phyloP scores from a whole-genome alignment of 2,329 filamentous ascomycete species.

The Bipolaris bicolor region DNA sequence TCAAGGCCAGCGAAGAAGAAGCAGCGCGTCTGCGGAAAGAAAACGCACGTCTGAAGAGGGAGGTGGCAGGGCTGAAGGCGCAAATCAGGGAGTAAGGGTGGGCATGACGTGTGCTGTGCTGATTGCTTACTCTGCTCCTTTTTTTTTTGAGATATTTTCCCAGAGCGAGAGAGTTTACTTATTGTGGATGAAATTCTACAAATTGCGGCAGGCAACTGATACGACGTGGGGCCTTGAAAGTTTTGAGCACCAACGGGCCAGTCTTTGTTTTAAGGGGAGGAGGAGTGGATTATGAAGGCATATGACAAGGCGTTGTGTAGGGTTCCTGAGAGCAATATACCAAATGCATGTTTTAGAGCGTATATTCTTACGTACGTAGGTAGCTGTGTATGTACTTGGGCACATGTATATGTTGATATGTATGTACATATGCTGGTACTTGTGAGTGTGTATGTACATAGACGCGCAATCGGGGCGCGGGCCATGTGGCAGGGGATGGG shows the following conservation, averaged over 20 bases:
- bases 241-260: not conserved
- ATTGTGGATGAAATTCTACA: constrained; percentile 12
- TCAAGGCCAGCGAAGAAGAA: constrained; percentile 80
- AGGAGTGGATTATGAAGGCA: constrained; percentile 11
- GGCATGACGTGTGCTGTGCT: constrained; percentile 10
- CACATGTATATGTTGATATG: not conserved
- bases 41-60: constrained; percentile 80
- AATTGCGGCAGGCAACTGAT: constrained; percentile 5
- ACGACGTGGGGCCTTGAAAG: not conserved
- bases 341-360: constrained; percentile 19
- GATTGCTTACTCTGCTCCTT: not conserved
- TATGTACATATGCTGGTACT: too few species aligned
- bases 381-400: not conserved
- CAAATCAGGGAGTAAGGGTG: constrained; percentile 54
- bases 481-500: too few species aligned
- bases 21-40: constrained; percentile 79
- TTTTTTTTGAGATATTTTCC: not conserved
- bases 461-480: too few species aligned
- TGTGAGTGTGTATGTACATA: too few species aligned
- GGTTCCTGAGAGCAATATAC: constrained; percentile 26
- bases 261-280: not conserved
- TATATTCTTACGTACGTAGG: not conserved
- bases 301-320: constrained; percentile 19
- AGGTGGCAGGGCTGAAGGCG: constrained; percentile 71
- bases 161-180: too few species aligned